Conservation (phyloP, 164 flowering plant species). For the Vitis vinifera region DNA sequence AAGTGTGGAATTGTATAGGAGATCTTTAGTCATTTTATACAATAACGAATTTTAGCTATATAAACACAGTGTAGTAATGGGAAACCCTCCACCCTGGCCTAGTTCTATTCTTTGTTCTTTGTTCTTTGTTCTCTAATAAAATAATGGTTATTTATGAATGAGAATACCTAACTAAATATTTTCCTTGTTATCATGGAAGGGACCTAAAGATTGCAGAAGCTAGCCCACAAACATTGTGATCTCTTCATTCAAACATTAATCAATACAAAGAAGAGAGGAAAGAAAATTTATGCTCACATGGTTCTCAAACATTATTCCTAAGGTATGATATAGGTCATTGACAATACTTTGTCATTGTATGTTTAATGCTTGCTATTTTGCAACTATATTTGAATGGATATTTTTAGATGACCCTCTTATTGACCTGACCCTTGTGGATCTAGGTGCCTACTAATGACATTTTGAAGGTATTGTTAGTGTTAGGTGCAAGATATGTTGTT, state of each 20-base stretch:
- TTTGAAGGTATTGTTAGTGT: conserved; percentile 10
- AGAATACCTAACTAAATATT: conserved; percentile 67
- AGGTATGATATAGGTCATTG: conserved; percentile 38
- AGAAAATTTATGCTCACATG: conserved; percentile 39
- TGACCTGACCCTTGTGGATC: conserved; percentile 59
- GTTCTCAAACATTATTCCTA: conserved; percentile 49
- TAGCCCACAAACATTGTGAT: not conserved
- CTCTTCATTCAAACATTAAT: not conserved
- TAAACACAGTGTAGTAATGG: no score
- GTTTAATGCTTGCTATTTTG: conserved; percentile 66
- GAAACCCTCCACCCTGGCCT: no score
- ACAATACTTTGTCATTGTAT: conserved; percentile 80
- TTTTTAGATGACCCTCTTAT: conserved; percentile 59
- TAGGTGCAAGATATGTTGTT: not conserved
- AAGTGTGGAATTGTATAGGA: no score
- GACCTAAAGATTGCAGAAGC: conserved; percentile 42
- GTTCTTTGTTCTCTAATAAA: no score
- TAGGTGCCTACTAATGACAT: conserved; percentile 55
- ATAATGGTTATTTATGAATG: conserved; percentile 44
- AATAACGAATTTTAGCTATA: no score
- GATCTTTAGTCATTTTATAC: no score
- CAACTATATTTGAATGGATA: conserved; percentile 55
- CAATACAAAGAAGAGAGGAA: not conserved
- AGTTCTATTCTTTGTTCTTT: no score
- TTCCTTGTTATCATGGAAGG: conserved; percentile 65